Conservation (phyloP, 2,329 filamentous ascomycete genomes). For the Simplicillium aogashimaense region DNA sequence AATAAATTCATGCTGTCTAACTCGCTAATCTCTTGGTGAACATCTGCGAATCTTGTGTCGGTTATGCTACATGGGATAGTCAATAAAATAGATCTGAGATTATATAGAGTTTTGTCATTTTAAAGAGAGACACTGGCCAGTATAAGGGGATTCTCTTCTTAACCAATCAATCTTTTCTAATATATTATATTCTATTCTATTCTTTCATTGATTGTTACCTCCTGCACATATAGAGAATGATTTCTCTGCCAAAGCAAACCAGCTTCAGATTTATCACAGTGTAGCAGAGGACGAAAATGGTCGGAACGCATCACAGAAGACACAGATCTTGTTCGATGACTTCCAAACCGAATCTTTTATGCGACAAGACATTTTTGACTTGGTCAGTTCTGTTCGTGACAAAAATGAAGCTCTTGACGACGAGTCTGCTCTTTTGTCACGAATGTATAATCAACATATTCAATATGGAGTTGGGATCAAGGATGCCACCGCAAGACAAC, state of each 20-base stretch:
- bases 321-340: neutral
- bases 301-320: neutral
- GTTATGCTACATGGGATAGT: too few relatives aligned
- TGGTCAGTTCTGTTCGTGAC: neutral
- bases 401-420: neutral
- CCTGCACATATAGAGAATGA: constrained; percentile 1
- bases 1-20: too few relatives aligned
- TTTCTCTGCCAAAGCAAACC: neutral
- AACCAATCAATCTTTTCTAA: too few relatives aligned
- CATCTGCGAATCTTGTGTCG: too few relatives aligned
- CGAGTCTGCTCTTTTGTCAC: neutral
- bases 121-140: too few relatives aligned
- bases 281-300: neutral
- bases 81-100: too few relatives aligned
- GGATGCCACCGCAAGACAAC: neutral
- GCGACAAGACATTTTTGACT: constrained; percentile 1
- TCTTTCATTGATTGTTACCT: too few relatives aligned
- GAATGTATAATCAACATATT: too few relatives aligned
- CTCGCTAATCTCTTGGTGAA: too few relatives aligned
- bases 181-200: too few relatives aligned
- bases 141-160: too few relatives aligned
- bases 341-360: constrained; percentile 1
- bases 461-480: neutral
- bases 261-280: neutral
- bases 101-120: too few relatives aligned